Conservation (phyloP, 179 eudicot genomes). For the Spergularia azorica region DNA sequence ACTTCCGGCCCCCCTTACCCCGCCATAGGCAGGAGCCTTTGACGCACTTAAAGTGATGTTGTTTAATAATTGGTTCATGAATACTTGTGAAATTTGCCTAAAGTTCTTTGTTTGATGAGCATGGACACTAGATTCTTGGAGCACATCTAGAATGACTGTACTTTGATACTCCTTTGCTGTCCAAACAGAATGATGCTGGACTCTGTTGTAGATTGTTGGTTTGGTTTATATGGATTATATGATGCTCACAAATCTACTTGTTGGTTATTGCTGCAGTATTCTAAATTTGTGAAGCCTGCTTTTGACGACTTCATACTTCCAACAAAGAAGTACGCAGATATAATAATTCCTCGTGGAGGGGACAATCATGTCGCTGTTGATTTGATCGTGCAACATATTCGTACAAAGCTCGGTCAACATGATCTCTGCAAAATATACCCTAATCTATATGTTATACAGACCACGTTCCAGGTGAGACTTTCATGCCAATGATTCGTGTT, state of each 20-base stretch:
- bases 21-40: no score
- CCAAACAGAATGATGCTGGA: background rate
- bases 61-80: no score
- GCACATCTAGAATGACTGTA: no score
- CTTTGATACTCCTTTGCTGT: no score
- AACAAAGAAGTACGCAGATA: conserved; percentile 92
- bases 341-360: conserved; percentile 95
- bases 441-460: conserved; percentile 79
- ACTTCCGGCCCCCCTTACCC: no score
- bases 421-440: conserved; percentile 95
- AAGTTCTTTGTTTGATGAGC: no score
- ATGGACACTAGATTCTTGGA: no score
- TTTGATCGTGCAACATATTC: conserved; percentile 91
- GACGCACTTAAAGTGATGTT: no score
- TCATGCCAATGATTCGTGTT: background rate
- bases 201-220: conserved; percentile 2
- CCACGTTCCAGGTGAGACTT: conserved; percentile 80
- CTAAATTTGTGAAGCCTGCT: conserved; percentile 95
- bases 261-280: conserved; percentile 61
- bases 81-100: no score
- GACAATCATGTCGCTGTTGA: conserved; percentile 95
- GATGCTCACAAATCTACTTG: conserved; percentile 18
- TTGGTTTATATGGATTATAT: conserved; percentile 3
- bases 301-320: conserved; percentile 97
- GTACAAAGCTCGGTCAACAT: conserved; percentile 90